These are phyloP conservation scores for Alternaria metachromatica DNA, from an alignment of 2,329 filamentous ascomycete genomes.

Conservation along the genomic window DNA sequence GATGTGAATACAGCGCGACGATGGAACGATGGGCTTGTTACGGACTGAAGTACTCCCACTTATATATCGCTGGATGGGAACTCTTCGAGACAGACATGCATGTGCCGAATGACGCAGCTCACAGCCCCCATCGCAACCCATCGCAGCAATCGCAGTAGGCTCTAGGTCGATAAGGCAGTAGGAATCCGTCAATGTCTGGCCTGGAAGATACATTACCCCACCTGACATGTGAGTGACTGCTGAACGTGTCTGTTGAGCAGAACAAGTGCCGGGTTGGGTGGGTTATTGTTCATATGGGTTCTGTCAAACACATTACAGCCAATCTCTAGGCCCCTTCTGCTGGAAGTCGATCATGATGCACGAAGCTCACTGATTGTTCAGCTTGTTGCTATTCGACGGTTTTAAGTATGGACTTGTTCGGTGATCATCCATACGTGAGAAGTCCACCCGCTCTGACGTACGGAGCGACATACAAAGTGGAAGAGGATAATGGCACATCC, in stretches of 20 bases:
- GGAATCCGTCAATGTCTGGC: background rate
- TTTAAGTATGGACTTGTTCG: background rate
- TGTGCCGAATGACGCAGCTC: background rate
- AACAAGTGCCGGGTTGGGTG: conserved; percentile 12
- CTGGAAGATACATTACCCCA: background rate
- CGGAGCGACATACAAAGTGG: background rate
- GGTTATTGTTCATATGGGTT: conserved; percentile 10
- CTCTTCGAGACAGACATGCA: background rate
- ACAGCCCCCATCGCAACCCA: background rate
- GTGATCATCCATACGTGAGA: background rate
- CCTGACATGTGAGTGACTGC: background rate
- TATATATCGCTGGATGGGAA: background rate
- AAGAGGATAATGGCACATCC: no score
- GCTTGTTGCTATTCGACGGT: background rate
- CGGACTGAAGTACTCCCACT: background rate
- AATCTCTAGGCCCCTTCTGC: conserved; percentile 1
- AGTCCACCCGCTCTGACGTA: background rate
- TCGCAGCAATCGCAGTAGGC: background rate
- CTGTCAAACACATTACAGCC: conserved; percentile 3
- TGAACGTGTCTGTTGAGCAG: background rate
- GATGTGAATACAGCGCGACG: background rate
- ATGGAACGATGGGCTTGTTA: background rate
- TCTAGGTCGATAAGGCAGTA: no score
- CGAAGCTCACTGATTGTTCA: background rate
- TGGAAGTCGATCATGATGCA: background rate